These are phyloP conservation scores for Trichophyton simii DNA, from an alignment of 2,329 filamentous ascomycete genomes.

Conservation along the genomic window DNA sequence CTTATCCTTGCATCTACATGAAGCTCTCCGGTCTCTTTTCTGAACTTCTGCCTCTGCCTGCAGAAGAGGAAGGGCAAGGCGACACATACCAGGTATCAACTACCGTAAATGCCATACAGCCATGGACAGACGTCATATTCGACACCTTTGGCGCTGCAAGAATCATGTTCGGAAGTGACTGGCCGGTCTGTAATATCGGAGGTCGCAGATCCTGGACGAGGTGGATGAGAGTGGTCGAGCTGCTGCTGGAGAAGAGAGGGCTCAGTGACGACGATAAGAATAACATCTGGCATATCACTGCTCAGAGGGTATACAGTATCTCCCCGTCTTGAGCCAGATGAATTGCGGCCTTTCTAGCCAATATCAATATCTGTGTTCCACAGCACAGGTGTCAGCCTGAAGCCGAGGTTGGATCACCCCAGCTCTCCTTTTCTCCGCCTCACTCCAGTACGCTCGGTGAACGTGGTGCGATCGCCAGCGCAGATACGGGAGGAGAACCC, in stretches of 20 bases:
- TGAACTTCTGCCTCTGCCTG: slow-evolving; percentile 50
- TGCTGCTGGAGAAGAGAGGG: slow-evolving; percentile 41
- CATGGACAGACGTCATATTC: slow-evolving; percentile 62
- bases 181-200: slow-evolving; percentile 75
- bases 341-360: no score
- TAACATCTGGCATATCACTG: slow-evolving; percentile 61
- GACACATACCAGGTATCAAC: slow-evolving; percentile 26
- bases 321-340: neutral
- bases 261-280: slow-evolving; percentile 50
- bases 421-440: neutral
- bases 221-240: slow-evolving; percentile 61
- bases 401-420: neutral
- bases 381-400: neutral
- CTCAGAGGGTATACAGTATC: slow-evolving; percentile 53
- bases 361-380: neutral
- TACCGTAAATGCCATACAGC: slow-evolving; percentile 52
- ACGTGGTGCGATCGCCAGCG: neutral
- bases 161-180: slow-evolving; percentile 86
- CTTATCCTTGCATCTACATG: slow-evolving; percentile 59
- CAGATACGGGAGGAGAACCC: neutral
- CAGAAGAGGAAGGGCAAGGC: slow-evolving; percentile 12
- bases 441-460: neutral
- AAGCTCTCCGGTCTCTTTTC: slow-evolving; percentile 82
- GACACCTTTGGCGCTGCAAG: slow-evolving; percentile 57
- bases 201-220: slow-evolving; percentile 55